phyloP scores from a whole-genome alignment of 2,329 filamentous ascomycete species.

The Fusarium gaditjirri region DNA sequence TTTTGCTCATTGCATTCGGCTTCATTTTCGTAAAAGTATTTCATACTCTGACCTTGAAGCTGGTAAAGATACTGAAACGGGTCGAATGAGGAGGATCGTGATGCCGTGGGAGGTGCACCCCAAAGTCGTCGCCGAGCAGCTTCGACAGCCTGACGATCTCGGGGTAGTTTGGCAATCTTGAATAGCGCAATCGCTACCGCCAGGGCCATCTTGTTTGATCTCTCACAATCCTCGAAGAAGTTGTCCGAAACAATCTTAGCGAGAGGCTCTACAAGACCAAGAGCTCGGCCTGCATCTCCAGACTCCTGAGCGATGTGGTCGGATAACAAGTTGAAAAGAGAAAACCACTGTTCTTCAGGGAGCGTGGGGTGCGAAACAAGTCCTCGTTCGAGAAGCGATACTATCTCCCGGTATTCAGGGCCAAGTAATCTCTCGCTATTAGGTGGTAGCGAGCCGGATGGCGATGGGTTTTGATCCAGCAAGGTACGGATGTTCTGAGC shows the following conservation, averaged over 20 bases:
- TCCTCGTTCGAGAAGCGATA: constrained; percentile 74
- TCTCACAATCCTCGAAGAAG: constrained; percentile 25
- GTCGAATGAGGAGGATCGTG: constrained; percentile 62
- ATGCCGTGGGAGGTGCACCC: constrained; percentile 51
- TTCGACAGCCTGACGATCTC: constrained; percentile 72
- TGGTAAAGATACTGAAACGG: constrained; percentile 75
- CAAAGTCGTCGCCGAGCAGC: constrained; percentile 73
- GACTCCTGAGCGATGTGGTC: constrained; percentile 68
- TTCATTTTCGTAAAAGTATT: constrained; percentile 62
- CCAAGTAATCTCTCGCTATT: constrained; percentile 62
- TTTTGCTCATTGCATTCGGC: constrained; percentile 51
- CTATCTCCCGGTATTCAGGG: constrained; percentile 75
- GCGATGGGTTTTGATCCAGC: constrained; percentile 49
- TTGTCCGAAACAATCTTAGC: constrained; percentile 64
- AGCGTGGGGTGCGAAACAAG: constrained; percentile 61
- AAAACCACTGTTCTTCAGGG: constrained; percentile 59
- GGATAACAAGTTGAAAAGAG: constrained; percentile 67
- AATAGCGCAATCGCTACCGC: constrained; percentile 57
- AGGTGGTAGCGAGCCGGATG: constrained; percentile 35
- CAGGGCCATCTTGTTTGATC: constrained; percentile 44
- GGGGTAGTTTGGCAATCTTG: constrained; percentile 62
- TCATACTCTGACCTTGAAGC: constrained; percentile 64
- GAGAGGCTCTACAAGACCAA: constrained; percentile 77
- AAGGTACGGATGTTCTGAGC: constrained; percentile 58
- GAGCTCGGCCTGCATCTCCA: constrained; percentile 73